These are phyloP conservation scores for Suillus occidentalis DNA, from an alignment of 768 basidiomycete genomes.

Conservation along the genomic window DNA sequence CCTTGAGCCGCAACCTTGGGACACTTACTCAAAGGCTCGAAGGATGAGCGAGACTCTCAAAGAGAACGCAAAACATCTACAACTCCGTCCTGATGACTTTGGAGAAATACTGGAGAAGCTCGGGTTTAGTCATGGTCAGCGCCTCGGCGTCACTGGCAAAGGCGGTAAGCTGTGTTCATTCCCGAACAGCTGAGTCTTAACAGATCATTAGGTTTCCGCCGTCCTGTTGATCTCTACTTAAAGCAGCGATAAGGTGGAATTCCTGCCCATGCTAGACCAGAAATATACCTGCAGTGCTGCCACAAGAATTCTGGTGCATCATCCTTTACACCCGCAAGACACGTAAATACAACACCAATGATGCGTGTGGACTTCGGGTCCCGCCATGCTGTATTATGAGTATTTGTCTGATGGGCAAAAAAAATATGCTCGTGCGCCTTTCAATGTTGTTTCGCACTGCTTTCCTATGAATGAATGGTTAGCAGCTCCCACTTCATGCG, in stretches of 20 bases:
- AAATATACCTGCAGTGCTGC: background rate
- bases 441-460: background rate
- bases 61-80: constrained; percentile 56
- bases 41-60: constrained; percentile 65
- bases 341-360: background rate
- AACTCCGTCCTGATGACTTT: constrained; percentile 67
- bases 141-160: constrained; percentile 58
- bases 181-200: background rate
- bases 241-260: background rate
- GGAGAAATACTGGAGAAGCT: constrained; percentile 50
- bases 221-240: background rate
- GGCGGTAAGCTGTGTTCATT: constrained; percentile 48
- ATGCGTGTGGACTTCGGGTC: background rate
- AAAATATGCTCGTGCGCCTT: background rate
- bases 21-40: constrained; percentile 76
- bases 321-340: background rate
- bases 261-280: background rate
- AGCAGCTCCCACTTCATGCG: background rate
- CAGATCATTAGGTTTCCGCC: background rate
- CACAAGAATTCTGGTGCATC: background rate
- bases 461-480: background rate
- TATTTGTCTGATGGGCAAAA: background rate
- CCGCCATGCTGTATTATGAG: background rate
- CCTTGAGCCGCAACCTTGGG: constrained; percentile 85
- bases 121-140: constrained; percentile 56